Conservation (phyloP, 179 eudicot species). For the Actinidia arguta region DNA sequence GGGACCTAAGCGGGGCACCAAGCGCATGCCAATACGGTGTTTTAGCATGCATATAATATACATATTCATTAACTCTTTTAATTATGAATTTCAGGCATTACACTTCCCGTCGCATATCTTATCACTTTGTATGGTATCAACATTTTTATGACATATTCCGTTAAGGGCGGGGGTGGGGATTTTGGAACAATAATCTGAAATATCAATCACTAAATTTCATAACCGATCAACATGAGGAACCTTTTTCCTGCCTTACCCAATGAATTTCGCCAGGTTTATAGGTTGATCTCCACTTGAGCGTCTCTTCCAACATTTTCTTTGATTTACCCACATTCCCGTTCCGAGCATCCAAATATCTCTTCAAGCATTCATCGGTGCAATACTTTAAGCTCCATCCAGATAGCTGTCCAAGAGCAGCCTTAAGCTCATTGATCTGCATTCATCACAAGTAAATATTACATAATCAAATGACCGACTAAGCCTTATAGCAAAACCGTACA, state of each 20-base stretch:
- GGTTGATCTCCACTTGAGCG: constrained; percentile 63
- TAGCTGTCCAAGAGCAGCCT: constrained; percentile 54
- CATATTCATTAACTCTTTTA: neutral
- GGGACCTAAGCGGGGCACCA: too few relatives aligned
- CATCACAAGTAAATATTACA: too few relatives aligned
- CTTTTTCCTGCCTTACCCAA: constrained; percentile 49
- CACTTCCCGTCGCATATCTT: neutral
- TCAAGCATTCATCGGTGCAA: constrained; percentile 65
- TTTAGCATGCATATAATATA: neutral
- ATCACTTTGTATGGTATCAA: neutral
- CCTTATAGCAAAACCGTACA: neutral
- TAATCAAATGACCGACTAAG: neutral
- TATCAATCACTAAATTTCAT: too few relatives aligned
- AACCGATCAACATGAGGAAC: neutral
- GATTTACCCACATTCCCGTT: constrained; percentile 69
- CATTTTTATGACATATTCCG: too few relatives aligned
- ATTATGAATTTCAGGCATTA: neutral
- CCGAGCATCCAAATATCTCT: constrained; percentile 66
- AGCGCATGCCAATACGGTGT: too few relatives aligned
- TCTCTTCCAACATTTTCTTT: constrained; percentile 71
- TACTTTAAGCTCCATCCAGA: constrained; percentile 49
- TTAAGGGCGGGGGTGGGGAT: too few relatives aligned
- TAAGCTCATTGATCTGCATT: constrained; percentile 57
- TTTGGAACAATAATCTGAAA: neutral
- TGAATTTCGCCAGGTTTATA: constrained; percentile 73